Evolutionary conservation across 768 basidiomycete species (phyloP).

Genomic region (Heimioporus sp.): DNA sequence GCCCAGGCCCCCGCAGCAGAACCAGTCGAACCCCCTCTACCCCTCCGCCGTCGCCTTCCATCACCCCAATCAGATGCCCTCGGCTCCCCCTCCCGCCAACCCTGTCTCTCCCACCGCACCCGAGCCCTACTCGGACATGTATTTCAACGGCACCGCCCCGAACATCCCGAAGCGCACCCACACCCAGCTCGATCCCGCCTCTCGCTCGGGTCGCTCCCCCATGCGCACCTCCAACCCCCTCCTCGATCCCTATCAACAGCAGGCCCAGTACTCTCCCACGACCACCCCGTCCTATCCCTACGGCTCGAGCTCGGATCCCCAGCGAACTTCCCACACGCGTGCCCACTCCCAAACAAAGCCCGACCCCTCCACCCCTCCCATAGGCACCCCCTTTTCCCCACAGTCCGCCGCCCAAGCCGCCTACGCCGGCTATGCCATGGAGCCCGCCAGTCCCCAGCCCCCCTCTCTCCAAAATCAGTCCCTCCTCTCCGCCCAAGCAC

Average conservation of each 20-base stretch:
- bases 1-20: background rate
- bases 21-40: constrained; percentile 50
- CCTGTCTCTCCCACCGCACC: constrained; percentile 36
- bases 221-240: constrained; percentile 54
- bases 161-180: constrained; percentile 57
- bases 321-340: constrained; percentile 56
- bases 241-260: constrained; percentile 71
- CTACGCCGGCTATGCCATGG: constrained; percentile 58
- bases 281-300: constrained; percentile 49
- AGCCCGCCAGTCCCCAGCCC: constrained; percentile 63
- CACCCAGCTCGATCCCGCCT: constrained; percentile 52
- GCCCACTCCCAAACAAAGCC: constrained; percentile 55
- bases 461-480: constrained; percentile 45
- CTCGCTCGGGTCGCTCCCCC: constrained; percentile 58
- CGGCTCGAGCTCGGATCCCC: constrained; percentile 34
- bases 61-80: constrained; percentile 39
- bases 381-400: constrained; percentile 55
- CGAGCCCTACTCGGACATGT: constrained; percentile 59
- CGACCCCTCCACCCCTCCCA: constrained; percentile 48
- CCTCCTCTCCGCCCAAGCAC: constrained; percentile 49
- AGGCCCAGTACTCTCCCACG: constrained; percentile 57
- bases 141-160: constrained; percentile 49
- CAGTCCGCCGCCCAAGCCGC: constrained; percentile 42
- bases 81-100: constrained; percentile 32
- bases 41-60: constrained; percentile 58